Percentiles rank a stretch among this genome's conserved stretches.
Conservation (phyloP, 2,329 filamentous ascomycete genomes). For the Colletotrichum salicis region DNA sequence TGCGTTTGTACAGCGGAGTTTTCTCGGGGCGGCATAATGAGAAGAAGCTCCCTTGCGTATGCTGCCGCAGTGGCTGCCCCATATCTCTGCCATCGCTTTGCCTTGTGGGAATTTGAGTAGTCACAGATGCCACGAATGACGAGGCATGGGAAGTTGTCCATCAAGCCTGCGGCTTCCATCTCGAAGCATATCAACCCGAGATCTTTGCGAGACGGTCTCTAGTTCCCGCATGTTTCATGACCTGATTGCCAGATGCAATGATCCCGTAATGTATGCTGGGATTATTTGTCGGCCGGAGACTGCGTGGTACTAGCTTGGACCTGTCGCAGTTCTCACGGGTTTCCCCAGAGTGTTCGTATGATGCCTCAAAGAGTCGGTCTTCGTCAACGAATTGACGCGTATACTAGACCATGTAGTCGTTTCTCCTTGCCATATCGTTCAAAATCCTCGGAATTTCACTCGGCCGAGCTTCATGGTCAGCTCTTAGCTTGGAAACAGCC, state of each 20-base stretch:
- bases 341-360: not conserved
- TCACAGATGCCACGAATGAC: conserved; percentile 49
- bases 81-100: conserved; percentile 48
- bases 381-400: not conserved
- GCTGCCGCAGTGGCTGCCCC: conserved; percentile 46
- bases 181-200: conserved; percentile 37
- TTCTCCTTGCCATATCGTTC: not conserved
- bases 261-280: conserved; percentile 33
- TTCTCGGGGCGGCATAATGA: not conserved
- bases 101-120: conserved; percentile 51
- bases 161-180: conserved; percentile 41
- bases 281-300: not conserved
- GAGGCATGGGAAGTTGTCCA: conserved; percentile 41
- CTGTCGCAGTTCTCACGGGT: not conserved
- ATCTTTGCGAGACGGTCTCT: conserved; percentile 43
- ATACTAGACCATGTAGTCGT: not conserved
- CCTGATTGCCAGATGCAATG: conserved; percentile 44
- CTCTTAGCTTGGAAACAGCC: not conserved
- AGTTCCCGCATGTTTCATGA: conserved; percentile 45
- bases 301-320: fast-evolving
- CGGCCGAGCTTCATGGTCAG: not conserved
- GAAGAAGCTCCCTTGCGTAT: conserved; percentile 36
- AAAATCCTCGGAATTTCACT: not conserved
- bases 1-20: not conserved
- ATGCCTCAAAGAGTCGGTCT: not conserved